A percentile compares a stretch with the other conserved stretches of the same genome.
Evolutionary conservation across 768 basidiomycete species (phyloP).

Genomic region (Xerocomellus intermedius): DNA sequence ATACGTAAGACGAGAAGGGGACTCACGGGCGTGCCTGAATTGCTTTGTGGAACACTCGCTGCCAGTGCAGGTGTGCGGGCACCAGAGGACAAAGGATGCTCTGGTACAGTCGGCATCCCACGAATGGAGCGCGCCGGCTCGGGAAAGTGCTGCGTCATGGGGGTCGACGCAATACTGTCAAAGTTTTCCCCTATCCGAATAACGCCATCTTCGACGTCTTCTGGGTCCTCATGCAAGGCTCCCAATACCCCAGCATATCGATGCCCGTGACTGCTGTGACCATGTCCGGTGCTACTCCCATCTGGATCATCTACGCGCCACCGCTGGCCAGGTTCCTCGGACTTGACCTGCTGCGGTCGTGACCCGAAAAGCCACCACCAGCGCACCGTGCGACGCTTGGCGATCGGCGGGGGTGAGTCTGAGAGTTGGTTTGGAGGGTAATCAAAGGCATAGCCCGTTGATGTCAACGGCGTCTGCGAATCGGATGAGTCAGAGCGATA

Average conservation of each 20-base stretch:
- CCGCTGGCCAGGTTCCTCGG: constrained; percentile 16
- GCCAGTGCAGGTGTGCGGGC: background rate
- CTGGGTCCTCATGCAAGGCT: constrained; percentile 10
- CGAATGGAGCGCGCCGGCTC: constrained; percentile 6
- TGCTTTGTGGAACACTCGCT: background rate
- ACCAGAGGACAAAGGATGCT: background rate
- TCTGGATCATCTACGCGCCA: constrained; percentile 31
- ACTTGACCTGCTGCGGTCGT: constrained; percentile 26
- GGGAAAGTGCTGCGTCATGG: constrained; percentile 7
- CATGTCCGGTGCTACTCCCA: constrained; percentile 22
- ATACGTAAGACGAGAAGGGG: background rate
- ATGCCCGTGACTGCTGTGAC: constrained; percentile 9
- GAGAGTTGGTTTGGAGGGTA: constrained; percentile 9
- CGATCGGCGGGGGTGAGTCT: constrained; percentile 2
- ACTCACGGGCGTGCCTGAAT: constrained; percentile 16
- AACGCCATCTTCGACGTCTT: constrained; percentile 10
- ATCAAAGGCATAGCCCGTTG: background rate
- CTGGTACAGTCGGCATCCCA: constrained; percentile 4
- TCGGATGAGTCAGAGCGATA: constrained; percentile 27
- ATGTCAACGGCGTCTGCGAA: constrained; percentile 28
- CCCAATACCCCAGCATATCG: constrained; percentile 7
- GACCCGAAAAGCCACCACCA: constrained; percentile 28
- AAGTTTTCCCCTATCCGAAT: constrained; percentile 23
- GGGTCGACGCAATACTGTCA: constrained; percentile 12
- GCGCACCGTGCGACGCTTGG: constrained; percentile 9